A percentile compares a stretch with the other conserved stretches of the same genome.
These are phyloP conservation scores for Fusarium sp. DNA, from an alignment of 2,329 filamentous ascomycete genomes.

Conservation along the genomic window DNA sequence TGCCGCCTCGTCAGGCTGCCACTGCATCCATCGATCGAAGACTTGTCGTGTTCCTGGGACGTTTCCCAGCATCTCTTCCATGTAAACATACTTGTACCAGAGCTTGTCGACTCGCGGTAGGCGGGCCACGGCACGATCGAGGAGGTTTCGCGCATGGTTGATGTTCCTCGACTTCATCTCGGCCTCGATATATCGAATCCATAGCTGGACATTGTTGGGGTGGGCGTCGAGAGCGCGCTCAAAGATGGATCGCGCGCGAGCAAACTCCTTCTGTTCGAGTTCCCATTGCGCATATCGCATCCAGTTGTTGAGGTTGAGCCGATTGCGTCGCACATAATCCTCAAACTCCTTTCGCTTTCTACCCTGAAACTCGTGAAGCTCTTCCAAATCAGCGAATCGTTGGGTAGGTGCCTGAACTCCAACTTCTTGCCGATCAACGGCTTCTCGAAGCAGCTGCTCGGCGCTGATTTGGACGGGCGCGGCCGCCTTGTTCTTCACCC, in stretches of 20 bases:
- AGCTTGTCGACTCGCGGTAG: slow-evolving; percentile 93
- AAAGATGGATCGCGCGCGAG: slow-evolving; percentile 91
- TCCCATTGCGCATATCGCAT: slow-evolving; percentile 98
- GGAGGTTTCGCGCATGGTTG: slow-evolving; percentile 94
- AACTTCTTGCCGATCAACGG: slow-evolving; percentile 94
- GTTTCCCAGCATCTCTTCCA: slow-evolving; percentile 98
- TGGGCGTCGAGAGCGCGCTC: slow-evolving; percentile 95
- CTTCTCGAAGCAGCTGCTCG: slow-evolving; percentile 96
- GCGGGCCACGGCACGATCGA: slow-evolving; percentile 95
- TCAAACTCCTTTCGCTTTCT: slow-evolving; percentile 97
- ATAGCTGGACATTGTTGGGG: slow-evolving; percentile 86
- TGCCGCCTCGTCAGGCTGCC: slow-evolving; percentile 96
- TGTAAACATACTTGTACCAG: slow-evolving; percentile 99
- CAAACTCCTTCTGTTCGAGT: slow-evolving; percentile 97
- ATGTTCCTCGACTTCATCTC: slow-evolving; percentile 96
- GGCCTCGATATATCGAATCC: slow-evolving; percentile 94
- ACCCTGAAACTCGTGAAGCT: slow-evolving; percentile 97
- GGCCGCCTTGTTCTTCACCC: slow-evolving; percentile 98
- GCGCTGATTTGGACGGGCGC: slow-evolving; percentile 94
- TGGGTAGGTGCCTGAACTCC: slow-evolving; percentile 91
- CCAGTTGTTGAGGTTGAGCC: slow-evolving; percentile 99
- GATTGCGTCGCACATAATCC: slow-evolving; percentile 95
- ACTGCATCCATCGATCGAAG: slow-evolving; percentile 98
- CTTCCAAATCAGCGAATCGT: slow-evolving; percentile 95
- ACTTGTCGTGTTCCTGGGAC: slow-evolving; percentile 92